phyloP scores from a whole-genome alignment of 495 filamentous ascomycete genomes.

The Podospora tetraspora region DNA sequence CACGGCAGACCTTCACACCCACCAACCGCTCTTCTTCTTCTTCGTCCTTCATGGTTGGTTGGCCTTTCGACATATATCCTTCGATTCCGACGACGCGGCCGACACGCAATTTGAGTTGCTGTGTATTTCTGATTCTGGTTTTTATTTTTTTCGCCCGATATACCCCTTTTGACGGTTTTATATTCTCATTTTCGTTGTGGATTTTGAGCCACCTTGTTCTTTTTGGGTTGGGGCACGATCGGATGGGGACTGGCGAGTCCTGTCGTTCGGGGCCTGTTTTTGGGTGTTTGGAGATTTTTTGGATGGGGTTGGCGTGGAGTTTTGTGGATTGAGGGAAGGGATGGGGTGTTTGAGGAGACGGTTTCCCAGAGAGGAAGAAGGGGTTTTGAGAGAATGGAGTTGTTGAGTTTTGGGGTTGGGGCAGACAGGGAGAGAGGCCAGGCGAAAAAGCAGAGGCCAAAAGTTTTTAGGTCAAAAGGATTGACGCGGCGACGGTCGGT shows the following conservation, averaged over 20 bases:
- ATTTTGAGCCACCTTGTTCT: neutral
- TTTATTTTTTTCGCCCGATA: conserved; percentile 15
- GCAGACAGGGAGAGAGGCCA: neutral
- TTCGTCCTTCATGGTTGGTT: neutral
- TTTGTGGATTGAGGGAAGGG: neutral
- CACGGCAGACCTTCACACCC: neutral
- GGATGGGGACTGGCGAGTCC: neutral
- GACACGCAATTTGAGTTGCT: neutral
- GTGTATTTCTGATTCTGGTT: neutral
- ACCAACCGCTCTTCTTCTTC: neutral
- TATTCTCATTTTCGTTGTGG: neutral
- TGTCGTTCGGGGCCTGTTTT: neutral
- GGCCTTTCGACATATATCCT: neutral
- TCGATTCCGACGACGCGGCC: conserved; percentile 2
- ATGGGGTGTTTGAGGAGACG: neutral
- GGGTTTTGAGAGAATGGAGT: neutral
- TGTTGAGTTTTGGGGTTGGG: neutral
- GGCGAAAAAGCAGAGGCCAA: neutral
- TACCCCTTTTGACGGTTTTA: conserved; percentile 20
- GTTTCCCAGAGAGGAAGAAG: too few relatives aligned
- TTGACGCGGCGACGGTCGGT: neutral
- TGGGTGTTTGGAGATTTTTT: conserved; percentile 1
- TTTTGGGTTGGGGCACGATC: neutral
- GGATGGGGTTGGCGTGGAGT: neutral
- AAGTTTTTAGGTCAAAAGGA: neutral